Base-by-base conservation (phyloP, 1,139 yeast species). In the Waltiozyma sp. region DNA sequence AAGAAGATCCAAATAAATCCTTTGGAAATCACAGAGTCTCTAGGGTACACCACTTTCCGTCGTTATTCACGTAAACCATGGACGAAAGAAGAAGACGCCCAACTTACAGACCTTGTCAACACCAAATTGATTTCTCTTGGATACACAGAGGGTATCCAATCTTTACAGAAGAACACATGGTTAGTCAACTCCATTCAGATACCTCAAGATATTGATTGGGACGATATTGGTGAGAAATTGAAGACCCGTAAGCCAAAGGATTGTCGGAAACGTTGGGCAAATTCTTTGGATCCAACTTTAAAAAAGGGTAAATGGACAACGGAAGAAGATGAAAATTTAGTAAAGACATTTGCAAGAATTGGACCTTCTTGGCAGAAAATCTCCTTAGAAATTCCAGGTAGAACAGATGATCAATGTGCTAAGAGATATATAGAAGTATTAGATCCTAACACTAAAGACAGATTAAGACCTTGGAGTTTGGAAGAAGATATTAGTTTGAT, bases 351-450 rank as follows among this genome's bases (percentile, higher is more conserved):
- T 57, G 66, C 73, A 40, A 73, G 70, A 49, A 72, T 73, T 59
- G 96, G 96, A 0, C 73, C 95, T 0, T 73, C 80, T 37, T 89
- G 97, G 97, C 85, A 84, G 49, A 80, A 80, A 51, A 89, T 89
- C 9, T 79, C 95, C 0, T 65, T 70, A 42, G 80, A 75, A 43
- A 83, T 88, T 13, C 73, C 77, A 2, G 95, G 96, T 3, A 69
- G 97, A 55, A 89, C 95, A 1, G 96, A 88, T 58, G 96, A 88
- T 60, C 97, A 89, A 63, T 89, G 96, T 64, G 87, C 95, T 2
- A 89, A 89, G 57, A 65, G 97, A 51, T 89, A 87, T 60, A 77
- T 82, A 19, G 97, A 89, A 56, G 95, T 88, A 2, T 63, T 89
- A 46, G 94, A 86, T 53, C 96, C 96, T 64, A 52, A 65, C 41